phyloP scores from a whole-genome alignment of 1,284 basidiomycete species.

The Ceratobasidium sp. region DNA sequence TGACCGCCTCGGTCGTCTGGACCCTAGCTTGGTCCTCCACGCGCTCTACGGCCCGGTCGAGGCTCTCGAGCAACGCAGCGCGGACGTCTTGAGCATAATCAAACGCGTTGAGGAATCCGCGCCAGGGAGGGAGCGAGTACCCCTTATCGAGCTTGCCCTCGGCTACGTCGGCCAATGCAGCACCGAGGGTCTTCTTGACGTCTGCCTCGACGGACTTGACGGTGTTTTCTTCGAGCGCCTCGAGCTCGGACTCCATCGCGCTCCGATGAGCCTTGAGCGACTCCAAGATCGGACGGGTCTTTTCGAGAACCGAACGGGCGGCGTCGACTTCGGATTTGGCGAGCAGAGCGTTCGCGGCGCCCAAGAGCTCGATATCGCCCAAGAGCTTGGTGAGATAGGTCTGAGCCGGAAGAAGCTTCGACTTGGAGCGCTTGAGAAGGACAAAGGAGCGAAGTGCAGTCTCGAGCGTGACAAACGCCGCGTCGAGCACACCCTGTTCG shows the following conservation, averaged over 20 bases:
- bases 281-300: slow-evolving; percentile 86
- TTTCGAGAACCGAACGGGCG: slow-evolving; percentile 79
- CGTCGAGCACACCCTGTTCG: slow-evolving; percentile 54
- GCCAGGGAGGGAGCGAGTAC: slow-evolving; percentile 80
- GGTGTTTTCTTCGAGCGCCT: slow-evolving; percentile 84
- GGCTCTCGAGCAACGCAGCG: slow-evolving; percentile 76
- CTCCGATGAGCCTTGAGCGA: slow-evolving; percentile 85
- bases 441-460: slow-evolving; percentile 95
- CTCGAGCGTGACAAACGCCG: slow-evolving; percentile 90
- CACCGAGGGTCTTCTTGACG: slow-evolving; percentile 74
- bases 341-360: slow-evolving; percentile 87
- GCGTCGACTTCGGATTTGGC: slow-evolving; percentile 85
- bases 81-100: slow-evolving; percentile 82
- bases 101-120: slow-evolving; percentile 89
- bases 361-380: slow-evolving; percentile 89
- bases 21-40: slow-evolving; percentile 89
- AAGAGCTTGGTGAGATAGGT: slow-evolving; percentile 94
- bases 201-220: slow-evolving; percentile 69
- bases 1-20: slow-evolving; percentile 78
- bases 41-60: slow-evolving; percentile 85
- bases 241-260: slow-evolving; percentile 82
- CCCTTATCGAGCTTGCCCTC: slow-evolving; percentile 72
- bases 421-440: slow-evolving; percentile 93
- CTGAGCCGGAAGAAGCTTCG: slow-evolving; percentile 95
- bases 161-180: slow-evolving; percentile 84